Percentiles rank a stretch among this genome's conserved stretches.
Conservation (phyloP, 306 rosid species). For the Coriaria nepalensis region DNA sequence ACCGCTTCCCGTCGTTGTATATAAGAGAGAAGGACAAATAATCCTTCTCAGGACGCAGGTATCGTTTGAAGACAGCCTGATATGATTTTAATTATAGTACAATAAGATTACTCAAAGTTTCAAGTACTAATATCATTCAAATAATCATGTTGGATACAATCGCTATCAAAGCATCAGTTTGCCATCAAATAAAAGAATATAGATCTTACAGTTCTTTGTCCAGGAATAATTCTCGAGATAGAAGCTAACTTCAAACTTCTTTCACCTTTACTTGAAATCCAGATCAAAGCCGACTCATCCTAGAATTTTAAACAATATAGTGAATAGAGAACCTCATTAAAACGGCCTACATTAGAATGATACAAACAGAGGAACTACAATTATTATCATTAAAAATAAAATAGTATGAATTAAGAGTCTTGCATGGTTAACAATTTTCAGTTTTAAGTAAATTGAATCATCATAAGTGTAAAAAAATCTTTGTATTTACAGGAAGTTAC, state of each 20-base stretch:
- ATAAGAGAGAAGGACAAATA: constrained; percentile 86
- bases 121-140: constrained; percentile 5
- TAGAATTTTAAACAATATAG: constrained; percentile 22
- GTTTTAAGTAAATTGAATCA: too few relatives aligned
- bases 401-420: too few relatives aligned
- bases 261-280: constrained; percentile 82
- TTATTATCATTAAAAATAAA: too few relatives aligned
- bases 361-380: too few relatives aligned
- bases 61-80: constrained; percentile 86
- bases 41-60: constrained; percentile 79
- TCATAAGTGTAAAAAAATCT: too few relatives aligned
- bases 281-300: constrained; percentile 82
- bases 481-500: too few relatives aligned
- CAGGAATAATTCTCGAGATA: constrained; percentile 79
- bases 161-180: constrained; percentile 5
- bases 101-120: constrained; percentile 12
- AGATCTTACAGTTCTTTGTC: constrained; percentile 91
- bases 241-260: constrained; percentile 71
- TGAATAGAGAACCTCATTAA: constrained; percentile 1
- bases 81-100: constrained; percentile 15
- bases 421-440: too few relatives aligned
- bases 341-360: too few relatives aligned
- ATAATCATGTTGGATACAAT: constrained; percentile 6
- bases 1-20: constrained; percentile 75
- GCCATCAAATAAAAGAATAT: constrained; percentile 5